These are phyloP conservation scores for Fusarium musae DNA, from an alignment of 2,329 filamentous ascomycete genomes.

Conservation along the genomic window DNA sequence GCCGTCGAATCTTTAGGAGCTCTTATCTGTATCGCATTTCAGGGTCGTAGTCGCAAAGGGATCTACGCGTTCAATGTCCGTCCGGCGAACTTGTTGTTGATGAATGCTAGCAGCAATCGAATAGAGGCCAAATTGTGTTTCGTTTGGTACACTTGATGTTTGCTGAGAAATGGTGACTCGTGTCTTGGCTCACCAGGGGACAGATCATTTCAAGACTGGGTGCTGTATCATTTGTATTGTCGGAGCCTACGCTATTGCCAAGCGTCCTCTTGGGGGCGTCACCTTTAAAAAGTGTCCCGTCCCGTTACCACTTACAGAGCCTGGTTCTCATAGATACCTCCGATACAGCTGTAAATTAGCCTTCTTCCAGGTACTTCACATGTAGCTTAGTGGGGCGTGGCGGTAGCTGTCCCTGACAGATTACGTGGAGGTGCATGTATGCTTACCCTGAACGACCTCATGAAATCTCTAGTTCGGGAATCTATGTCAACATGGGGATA, in stretches of 20 bases:
- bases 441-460: constrained; percentile 21
- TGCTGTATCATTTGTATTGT: constrained; percentile 34
- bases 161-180: constrained; percentile 22
- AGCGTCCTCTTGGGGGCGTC: constrained; percentile 18
- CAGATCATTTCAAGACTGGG: constrained; percentile 38
- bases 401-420: constrained; percentile 23
- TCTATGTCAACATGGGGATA: neutral
- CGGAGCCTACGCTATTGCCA: constrained; percentile 32
- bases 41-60: constrained; percentile 39
- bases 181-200: constrained; percentile 32
- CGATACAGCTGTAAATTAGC: accelerated
- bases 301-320: neutral
- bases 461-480: neutral
- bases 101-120: neutral
- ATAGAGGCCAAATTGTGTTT: neutral
- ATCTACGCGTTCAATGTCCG: constrained; percentile 34
- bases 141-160: constrained; percentile 3
- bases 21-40: constrained; percentile 35
- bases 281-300: constrained; percentile 16
- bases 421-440: constrained; percentile 31
- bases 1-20: constrained; percentile 21
- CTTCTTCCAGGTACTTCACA: neutral
- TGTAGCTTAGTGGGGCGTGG: constrained; percentile 12
- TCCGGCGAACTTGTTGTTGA: constrained; percentile 31
- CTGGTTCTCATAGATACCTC: constrained; percentile 7